phyloP scores from a whole-genome alignment of 768 basidiomycete genomes.

The Tulasnella sp. region DNA sequence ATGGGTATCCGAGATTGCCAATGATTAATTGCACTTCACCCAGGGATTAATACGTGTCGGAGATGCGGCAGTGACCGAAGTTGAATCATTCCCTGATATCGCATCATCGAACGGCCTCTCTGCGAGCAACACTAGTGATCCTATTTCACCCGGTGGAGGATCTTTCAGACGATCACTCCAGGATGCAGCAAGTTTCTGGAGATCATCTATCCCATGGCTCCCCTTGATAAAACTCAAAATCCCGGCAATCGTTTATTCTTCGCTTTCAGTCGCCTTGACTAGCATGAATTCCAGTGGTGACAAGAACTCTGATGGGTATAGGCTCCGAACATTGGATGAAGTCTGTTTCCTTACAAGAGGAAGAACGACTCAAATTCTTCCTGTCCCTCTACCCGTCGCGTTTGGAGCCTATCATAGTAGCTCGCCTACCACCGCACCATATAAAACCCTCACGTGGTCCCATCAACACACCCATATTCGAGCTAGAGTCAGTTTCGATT shows the following conservation, averaged over 20 bases:
- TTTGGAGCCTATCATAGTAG: slow-evolving; percentile 13
- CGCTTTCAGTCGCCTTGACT: too few relatives aligned
- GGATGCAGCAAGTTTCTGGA: slow-evolving; percentile 22
- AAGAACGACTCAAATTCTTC: slow-evolving; percentile 3
- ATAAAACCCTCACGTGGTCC: slow-evolving; percentile 2
- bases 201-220: slow-evolving; percentile 38
- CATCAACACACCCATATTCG: neutral
- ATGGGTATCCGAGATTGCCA: neutral
- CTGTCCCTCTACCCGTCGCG: slow-evolving; percentile 2
- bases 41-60: slow-evolving; percentile 59
- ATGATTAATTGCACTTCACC: neutral
- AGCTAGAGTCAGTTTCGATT: neutral
- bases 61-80: slow-evolving; percentile 69
- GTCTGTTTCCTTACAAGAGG: slow-evolving; percentile 26
- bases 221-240: too few relatives aligned
- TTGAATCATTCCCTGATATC: slow-evolving; percentile 41
- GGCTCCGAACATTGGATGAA: too few relatives aligned
- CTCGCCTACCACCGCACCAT: slow-evolving; percentile 20
- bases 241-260: too few relatives aligned
- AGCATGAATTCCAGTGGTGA: too few relatives aligned
- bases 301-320: too few relatives aligned
- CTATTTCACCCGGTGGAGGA: slow-evolving; percentile 28
- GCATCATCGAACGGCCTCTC: slow-evolving; percentile 23
- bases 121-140: slow-evolving; percentile 22
- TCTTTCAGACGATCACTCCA: slow-evolving; percentile 29